Evolutionary conservation across 208 protist genomes (phyloP), one percentile per base, ranked within the genome.

Genomic region (Wallacemonas collosoma): DNA sequence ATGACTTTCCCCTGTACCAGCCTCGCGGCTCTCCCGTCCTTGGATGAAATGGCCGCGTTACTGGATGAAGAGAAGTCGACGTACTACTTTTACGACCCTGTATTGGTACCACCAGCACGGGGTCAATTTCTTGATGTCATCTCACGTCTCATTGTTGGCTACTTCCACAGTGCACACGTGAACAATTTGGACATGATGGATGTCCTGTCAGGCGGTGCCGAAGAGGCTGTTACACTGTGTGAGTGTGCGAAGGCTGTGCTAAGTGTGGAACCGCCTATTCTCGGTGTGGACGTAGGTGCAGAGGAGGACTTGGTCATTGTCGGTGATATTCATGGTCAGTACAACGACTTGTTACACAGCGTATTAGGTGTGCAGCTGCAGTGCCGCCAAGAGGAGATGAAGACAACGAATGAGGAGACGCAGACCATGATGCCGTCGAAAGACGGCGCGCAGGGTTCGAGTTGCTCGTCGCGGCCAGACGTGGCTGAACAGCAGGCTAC

Each of bases 311-410:
- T 91, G 26, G 84, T 93, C 12, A 79, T 95, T 62, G 87, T 95
- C 8, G 93, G 93, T 43, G 93, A 97, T 76, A 90, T 97, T 53
- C 93, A 97, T 65, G 93, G 90, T 2, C 89, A 97, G 76, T 95
- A 92, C 72, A 81, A 81, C 57, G 93, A 97, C 65, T 50, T 97
- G 1, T 70, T 93, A 0, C 79, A 84, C 51, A 92, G 77, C 54
- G 81, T 93, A 0, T 67, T 95, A 2, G 79, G 78, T 0, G 78
- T 88, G 15, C 88, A 95, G 76, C 79, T 95, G 2, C 11, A 50
- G 11, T 47, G 60, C 43, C 64, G 64, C 36, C 51, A 48, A n/a
- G 45, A 54, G 26, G 51, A 55, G 50, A 55, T 69, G 50, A 58
- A 69, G 45, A 8, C 35, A 2, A 35, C 6, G 36, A n/a, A 57